Base-by-base conservation (phyloP, 176 grass and related monocot genomes). In the Thinopyrum elongatum region DNA sequence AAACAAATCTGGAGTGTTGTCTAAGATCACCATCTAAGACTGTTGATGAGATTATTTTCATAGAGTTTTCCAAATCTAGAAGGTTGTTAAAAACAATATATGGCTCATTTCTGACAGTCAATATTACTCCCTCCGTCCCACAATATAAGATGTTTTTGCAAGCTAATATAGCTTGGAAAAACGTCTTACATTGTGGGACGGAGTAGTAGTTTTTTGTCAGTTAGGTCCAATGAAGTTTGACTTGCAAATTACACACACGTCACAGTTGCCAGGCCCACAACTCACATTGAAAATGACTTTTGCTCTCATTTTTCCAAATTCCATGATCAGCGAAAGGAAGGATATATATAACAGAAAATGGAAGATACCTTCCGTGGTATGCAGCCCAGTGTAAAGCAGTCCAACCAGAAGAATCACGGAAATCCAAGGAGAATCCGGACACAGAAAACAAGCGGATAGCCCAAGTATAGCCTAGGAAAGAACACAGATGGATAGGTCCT, bases 321-420 rank as follows among this genome's bases (percentile, higher is more conserved):
- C 68, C 65, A 66, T 66, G 44, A 25, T 73, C 31, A 58, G 31
- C 33, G 2, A 65, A 82, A 90, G 55, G 77, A 81, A 86, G 34
- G 33, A 42, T 19, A 75, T 25, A 41, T 47, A 84, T 59, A 62
- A 69, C 67, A 80, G 55, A 75, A 84, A 82, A 90, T 68, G 70
- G 49, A 89, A 46, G 22, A 70, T 89, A 96, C 97, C 97, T 95
- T 25, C 97, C 94, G 62, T 65, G 82, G 78, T 88, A 91, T 55
- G 97, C 90, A 47, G 97, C 97, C 97, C 94, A 99, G 79, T 99
- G 97, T 81, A 99, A 74, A 63, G 94, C 92, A 66, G 97, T 96
- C 97, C 97, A 99, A 53, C 97, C 97, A 88, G 76, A 88, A 88
- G 92, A 82, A 92, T 99, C 97, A 26, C 97, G 94, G 76, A 99